These are phyloP conservation scores for Daldinia decipiens DNA, from an alignment of 495 filamentous ascomycete species.

Conservation along the genomic window DNA sequence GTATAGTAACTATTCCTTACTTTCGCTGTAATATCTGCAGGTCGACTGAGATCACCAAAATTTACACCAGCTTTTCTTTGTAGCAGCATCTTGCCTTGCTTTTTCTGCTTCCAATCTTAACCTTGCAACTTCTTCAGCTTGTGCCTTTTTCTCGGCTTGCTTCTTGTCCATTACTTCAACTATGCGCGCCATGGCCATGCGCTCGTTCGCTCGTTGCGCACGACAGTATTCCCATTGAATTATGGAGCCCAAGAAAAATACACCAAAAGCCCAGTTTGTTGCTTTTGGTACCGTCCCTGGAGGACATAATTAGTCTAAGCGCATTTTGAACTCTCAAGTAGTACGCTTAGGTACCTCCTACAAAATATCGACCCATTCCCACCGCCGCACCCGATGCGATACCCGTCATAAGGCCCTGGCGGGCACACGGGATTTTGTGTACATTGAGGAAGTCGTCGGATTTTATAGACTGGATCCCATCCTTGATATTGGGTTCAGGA, in stretches of 20 bases:
- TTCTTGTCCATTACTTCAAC: conserved; percentile 82
- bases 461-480: conserved; percentile 73
- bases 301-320: conserved; percentile 32
- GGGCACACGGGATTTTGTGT: conserved; percentile 83
- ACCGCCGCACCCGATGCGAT: conserved; percentile 80
- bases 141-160: conserved; percentile 62
- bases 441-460: conserved; percentile 75
- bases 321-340: background rate
- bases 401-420: conserved; percentile 82
- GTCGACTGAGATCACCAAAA: conserved; percentile 57
- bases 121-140: conserved; percentile 60
- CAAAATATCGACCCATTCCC: conserved; percentile 74
- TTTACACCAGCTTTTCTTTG: conserved; percentile 57
- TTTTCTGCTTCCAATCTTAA: conserved; percentile 56
- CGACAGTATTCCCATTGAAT: conserved; percentile 84
- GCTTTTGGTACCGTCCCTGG: conserved; percentile 62
- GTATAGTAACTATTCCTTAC: conserved; percentile 15
- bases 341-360: conserved; percentile 69
- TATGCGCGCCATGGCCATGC: conserved; percentile 79
- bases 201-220: conserved; percentile 72
- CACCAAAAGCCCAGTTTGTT: conserved; percentile 86
- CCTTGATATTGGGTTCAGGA: conserved; percentile 64
- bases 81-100: conserved; percentile 58
- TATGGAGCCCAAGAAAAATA: conserved; percentile 71
- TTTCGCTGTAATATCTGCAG: background rate